Evolutionary conservation across 2,329 filamentous ascomycete genomes (phyloP), one percentile per base, ranked within the genome.

Genomic region (Penicillium hesseltinei): DNA sequence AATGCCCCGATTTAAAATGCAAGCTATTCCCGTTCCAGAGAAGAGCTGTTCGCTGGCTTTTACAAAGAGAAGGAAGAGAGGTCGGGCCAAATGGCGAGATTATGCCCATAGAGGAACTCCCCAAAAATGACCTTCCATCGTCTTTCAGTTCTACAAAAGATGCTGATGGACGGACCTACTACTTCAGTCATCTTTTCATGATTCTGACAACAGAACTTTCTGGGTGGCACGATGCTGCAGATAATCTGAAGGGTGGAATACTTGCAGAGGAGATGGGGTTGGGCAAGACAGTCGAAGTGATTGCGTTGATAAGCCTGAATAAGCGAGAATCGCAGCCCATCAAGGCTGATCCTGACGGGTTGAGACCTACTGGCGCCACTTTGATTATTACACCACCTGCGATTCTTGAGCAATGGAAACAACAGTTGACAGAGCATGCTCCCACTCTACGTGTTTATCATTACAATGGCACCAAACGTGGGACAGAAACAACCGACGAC

Each of bases 361-460:
- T 78, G 40, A 69, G 62, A 48, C 63, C 64, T 43, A 84, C 83
- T 35, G 73, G 77, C 19, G 82, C 84, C 1, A 88, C 85, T 2
- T 74, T 88, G 43, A 87, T 88, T 54, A 85, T 88, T 57, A 85
- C 83, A 1, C 85, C 85, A 5, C 76, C 78, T 7, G 80, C 84
- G 2, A 86, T 88, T 43, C 73, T 87, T 6, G 78, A 85, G 52
- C 85, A 88, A 66, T 88, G 85, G 85, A 80, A 80, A 60, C 79
- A 80, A 51, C 85, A 88, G 67, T 72, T 88, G n/a, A 67, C 74
- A 27, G 73, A 71, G 2, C 84, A 87, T 73, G 82, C 84, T 5
- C 84, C 85, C 6, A 65, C 75, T 15, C 75, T 88, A 11, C 80
- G 75, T 51, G 82, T 86, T 1, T 75, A 80, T 42, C 77, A 83